Base-by-base conservation (phyloP, 2,329 filamentous ascomycete species). In the Phialophora tarda region DNA sequence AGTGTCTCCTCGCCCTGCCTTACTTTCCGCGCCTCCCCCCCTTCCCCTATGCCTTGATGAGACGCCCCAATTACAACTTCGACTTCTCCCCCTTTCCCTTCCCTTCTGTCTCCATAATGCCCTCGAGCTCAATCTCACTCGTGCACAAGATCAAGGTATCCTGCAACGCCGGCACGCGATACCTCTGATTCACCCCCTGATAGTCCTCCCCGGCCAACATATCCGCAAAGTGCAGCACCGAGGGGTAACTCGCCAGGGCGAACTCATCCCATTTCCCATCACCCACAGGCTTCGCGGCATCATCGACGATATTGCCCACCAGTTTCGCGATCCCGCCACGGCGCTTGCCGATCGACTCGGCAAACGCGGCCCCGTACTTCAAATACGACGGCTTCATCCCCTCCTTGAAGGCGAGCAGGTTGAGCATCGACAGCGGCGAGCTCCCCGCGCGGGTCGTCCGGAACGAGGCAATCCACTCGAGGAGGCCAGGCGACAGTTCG, bases 211-310 rank as follows among this genome's bases (percentile, higher is more conserved):
- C 82, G 1, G 78, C 81, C 51, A 87, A 73, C 86, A 88, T 89
- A 73, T 87, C 85, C 51, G 83, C 83, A 72, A 89, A 89, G 75
- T 89, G 86, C 67, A 75, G 69, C 41, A 89, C 83, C 59, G 82
- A 86, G 2, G 87, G 86, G 75, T 89, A 89, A 77, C 89, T 86
- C 63, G 87, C 87, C 51, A 89, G 78, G 0, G 87, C 86, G 67
- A 89, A 81, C 76, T 89, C 87, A 74, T 89, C 84, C 87, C 87
- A 89, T 60, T 77, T 77, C 12, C 75, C 77, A 63, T 77, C 76
- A 14, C 71, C 69, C 11, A 63, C 38, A n/a, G 32, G 51, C 17
- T 54, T 63, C 21, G 62, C 50, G 3, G 67, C 57, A 2, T 73
- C 71, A 38, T 71, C 59, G 4, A 30, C 21, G 0, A 88, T 84